Conservation (phyloP, 306 rosid species). For the Lathyrus aphaca region DNA sequence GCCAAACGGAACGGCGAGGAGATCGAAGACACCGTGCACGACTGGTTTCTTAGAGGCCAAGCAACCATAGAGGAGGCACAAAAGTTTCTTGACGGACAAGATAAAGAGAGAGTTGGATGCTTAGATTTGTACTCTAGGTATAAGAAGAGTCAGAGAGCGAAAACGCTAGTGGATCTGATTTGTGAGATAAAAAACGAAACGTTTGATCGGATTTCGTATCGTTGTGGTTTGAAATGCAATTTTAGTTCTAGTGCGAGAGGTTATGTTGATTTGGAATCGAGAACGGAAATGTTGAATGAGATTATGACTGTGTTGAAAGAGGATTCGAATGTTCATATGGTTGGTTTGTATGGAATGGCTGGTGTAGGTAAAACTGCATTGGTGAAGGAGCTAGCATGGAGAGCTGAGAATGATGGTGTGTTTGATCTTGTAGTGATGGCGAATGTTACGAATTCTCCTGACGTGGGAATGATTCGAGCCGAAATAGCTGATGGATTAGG, state of each 20-base stretch:
- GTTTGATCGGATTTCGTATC: slow-evolving; percentile 36
- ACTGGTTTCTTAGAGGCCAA: slow-evolving; percentile 40
- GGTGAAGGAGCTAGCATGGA: slow-evolving; percentile 41
- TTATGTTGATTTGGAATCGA: slow-evolving; percentile 40
- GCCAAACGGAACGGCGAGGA: slow-evolving; percentile 43
- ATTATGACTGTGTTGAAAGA: slow-evolving; percentile 21
- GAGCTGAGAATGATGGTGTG: slow-evolving; percentile 24
- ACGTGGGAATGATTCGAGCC: slow-evolving; percentile 26
- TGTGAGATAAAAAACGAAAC: slow-evolving; percentile 1
- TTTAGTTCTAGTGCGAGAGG: slow-evolving; percentile 37
- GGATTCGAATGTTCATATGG: slow-evolving; percentile 12
- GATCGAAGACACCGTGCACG: slow-evolving; percentile 39
- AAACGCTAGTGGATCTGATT: not conserved
- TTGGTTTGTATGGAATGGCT: slow-evolving; percentile 45
- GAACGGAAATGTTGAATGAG: slow-evolving; percentile 22
- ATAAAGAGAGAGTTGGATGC: slow-evolving; percentile 33
- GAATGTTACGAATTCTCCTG: slow-evolving; percentile 6
- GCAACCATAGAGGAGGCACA: slow-evolving; percentile 19
- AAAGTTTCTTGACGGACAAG: not conserved
- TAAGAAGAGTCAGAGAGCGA: slow-evolving; percentile 35
- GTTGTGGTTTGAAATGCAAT: slow-evolving; percentile 33
- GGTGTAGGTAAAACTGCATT: slow-evolving; percentile 44
- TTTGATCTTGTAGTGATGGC: slow-evolving; percentile 42
- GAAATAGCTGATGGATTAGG: slow-evolving; percentile 48
- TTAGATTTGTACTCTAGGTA: slow-evolving; percentile 33